A percentile compares a stretch with the other conserved stretches of the same genome.
Conservation (phyloP, 495 filamentous ascomycete genomes). For the Aspergillus leporis region DNA sequence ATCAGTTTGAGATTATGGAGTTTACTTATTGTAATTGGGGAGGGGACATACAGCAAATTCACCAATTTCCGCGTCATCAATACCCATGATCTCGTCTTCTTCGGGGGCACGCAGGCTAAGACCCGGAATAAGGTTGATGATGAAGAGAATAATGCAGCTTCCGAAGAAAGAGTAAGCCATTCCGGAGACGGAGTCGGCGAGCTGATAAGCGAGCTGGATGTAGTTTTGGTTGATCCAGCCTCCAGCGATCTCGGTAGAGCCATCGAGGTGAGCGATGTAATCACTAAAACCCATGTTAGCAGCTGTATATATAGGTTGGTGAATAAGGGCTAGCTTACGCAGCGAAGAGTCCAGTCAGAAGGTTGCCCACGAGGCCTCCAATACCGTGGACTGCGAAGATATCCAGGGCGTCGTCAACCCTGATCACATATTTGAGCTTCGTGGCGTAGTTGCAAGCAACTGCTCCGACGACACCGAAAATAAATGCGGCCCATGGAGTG, state of each 20-base stretch:
- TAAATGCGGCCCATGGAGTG: constrained; percentile 88
- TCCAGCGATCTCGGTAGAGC: constrained; percentile 66
- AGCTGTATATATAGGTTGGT: constrained; percentile 7
- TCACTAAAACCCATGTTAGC: constrained; percentile 49
- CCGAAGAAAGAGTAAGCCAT: constrained; percentile 84
- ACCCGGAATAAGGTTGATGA: constrained; percentile 85
- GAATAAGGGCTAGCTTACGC: constrained; percentile 54
- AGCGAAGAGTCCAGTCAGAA: constrained; percentile 88
- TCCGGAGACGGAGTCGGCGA: constrained; percentile 83
- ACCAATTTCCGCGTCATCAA: constrained; percentile 94
- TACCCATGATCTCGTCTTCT: constrained; percentile 86
- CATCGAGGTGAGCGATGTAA: constrained; percentile 89
- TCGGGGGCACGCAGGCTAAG: constrained; percentile 77
- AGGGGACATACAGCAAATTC: constrained; percentile 75
- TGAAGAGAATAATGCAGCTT: constrained; percentile 81
- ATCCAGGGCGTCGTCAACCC: constrained; percentile 87
- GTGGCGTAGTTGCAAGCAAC: constrained; percentile 91
- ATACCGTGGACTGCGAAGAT: constrained; percentile 92
- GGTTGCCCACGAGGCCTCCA: constrained; percentile 86
- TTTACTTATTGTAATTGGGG: neutral
- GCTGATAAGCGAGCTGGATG: constrained; percentile 84
- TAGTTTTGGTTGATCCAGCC: constrained; percentile 93
- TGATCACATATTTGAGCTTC: constrained; percentile 88
- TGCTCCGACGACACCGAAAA: constrained; percentile 84
- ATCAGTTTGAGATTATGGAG: neutral